phyloP scores from a whole-genome alignment of 2,329 filamentous ascomycete genomes.

The Phyllosticta citriasiana region DNA sequence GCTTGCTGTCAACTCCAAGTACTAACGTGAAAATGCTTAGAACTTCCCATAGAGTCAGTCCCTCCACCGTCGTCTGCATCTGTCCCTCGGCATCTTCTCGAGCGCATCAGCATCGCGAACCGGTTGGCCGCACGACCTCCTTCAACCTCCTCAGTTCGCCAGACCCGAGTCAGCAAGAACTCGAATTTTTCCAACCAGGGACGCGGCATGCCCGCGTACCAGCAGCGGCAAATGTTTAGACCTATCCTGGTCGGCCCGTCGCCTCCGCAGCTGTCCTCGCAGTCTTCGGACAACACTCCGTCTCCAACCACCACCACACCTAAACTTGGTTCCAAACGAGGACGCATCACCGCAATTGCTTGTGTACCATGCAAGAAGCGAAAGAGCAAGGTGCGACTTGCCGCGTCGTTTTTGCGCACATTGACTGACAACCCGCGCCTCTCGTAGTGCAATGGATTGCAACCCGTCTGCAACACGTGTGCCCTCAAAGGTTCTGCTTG shows the following conservation, averaged over 20 bases:
- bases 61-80: neutral
- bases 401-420: neutral
- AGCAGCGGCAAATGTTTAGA: conserved; percentile 10
- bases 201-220: conserved; percentile 8
- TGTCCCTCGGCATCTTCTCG: neutral
- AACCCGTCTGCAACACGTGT: conserved; percentile 30
- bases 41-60: conserved; percentile 3
- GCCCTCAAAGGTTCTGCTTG: conserved; percentile 28
- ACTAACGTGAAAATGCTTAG: conserved; percentile 9
- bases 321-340: conserved; percentile 8
- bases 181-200: neutral
- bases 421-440: conserved; percentile 10
- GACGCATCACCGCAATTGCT: conserved; percentile 27
- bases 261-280: conserved; percentile 9
- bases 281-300: conserved; percentile 9
- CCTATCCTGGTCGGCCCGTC: conserved; percentile 11
- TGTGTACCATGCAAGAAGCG: conserved; percentile 30
- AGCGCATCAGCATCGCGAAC: neutral
- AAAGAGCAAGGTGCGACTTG: conserved; percentile 25
- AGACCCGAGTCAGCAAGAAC: conserved; percentile 2
- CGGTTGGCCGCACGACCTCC: neutral
- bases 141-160: neutral
- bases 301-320: conserved; percentile 9
- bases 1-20: conserved; percentile 3
- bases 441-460: conserved; percentile 26